Base-by-base conservation (phyloP, 139 green algal species). In the Chlamydomonas schloesseri region DNA sequence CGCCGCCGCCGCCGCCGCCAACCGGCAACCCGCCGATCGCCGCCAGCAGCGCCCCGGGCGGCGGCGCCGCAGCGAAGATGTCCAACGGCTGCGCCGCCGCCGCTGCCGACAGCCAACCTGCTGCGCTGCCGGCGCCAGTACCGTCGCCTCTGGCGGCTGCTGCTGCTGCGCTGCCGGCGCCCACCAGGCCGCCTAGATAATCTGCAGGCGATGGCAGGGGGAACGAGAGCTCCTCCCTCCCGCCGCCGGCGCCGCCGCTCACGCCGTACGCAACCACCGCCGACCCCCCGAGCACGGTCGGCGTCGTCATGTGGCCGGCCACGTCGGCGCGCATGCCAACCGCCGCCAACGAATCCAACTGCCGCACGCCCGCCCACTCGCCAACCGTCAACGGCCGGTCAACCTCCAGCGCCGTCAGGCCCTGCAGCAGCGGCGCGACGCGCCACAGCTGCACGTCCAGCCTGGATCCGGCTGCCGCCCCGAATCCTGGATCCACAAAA, bases 261-360 rank as follows among this genome's bases (percentile, higher is more conserved):
- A 6, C 4, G 74, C 74, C 74, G 74, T 82, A 82, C 33, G 21
- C 26, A 31, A 82, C 58, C 18, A 42, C 10, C 13, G 60, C 58
- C 2, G 0, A 26, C 6, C 20, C 20, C 23, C 34, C 75, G 6
- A 82, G 47, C 1, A 82, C 13, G 31, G 55, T 21, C 13, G 57
- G 75, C 26, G 46, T 6, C 13, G 1, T n/a, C 58, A 82, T 17
- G 36, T 4, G 3, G 36, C 75, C 75, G 24, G 23, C 24, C 34
- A 82, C 75, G 36, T 72, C 75, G 13, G 75, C 75, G 3, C 58
- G 20, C 58, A 82, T 60, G 29, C 11, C 26, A 26, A n/a, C 58
- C 75, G 58, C 75, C 58, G 24, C 24, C 58, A 82, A 60, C 5
- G 8, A 60, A 34, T 82, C 75, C 58, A 82, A 58, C 15, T 36